phyloP scores from a whole-genome alignment of 2,329 filamentous ascomycete genomes.

The Penicillium sp. region DNA sequence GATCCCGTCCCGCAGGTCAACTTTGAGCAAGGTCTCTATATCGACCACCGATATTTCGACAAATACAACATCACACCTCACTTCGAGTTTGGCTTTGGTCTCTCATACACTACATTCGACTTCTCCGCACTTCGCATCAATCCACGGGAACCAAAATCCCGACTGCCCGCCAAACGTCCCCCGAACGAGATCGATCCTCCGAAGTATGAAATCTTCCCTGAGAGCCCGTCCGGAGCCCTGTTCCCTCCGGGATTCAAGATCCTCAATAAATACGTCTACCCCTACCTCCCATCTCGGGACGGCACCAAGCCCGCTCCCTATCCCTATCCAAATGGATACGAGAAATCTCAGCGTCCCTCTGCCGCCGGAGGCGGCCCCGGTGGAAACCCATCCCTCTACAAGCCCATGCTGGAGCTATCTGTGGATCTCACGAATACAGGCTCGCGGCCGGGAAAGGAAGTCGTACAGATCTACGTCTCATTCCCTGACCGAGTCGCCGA shows the following conservation, averaged over 20 bases:
- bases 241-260: constrained; percentile 61
- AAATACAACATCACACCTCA: constrained; percentile 69
- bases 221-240: constrained; percentile 55
- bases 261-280: constrained; percentile 69
- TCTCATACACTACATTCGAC: constrained; percentile 75
- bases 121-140: constrained; percentile 55
- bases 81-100: constrained; percentile 81
- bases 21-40: constrained; percentile 77
- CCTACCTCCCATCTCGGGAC: constrained; percentile 58
- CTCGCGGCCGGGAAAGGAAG: constrained; percentile 47
- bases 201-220: constrained; percentile 54
- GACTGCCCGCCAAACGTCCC: constrained; percentile 45
- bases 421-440: constrained; percentile 52
- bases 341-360: constrained; percentile 51
- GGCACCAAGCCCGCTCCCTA: constrained; percentile 47
- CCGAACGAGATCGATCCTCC: constrained; percentile 49
- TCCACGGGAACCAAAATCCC: constrained; percentile 49
- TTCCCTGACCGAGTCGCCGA: constrained; percentile 51
- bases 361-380: constrained; percentile 64
- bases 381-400: constrained; percentile 49
- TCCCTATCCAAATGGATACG: constrained; percentile 58
- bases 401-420: constrained; percentile 47
- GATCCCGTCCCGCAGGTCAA: constrained; percentile 73
- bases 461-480: constrained; percentile 63
- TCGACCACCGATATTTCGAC: constrained; percentile 90